Percentiles rank a stretch among this genome's conserved stretches.
Evolutionary conservation across 2,329 filamentous ascomycete genomes (phyloP).

Genomic region (Beauveria caledonica): DNA sequence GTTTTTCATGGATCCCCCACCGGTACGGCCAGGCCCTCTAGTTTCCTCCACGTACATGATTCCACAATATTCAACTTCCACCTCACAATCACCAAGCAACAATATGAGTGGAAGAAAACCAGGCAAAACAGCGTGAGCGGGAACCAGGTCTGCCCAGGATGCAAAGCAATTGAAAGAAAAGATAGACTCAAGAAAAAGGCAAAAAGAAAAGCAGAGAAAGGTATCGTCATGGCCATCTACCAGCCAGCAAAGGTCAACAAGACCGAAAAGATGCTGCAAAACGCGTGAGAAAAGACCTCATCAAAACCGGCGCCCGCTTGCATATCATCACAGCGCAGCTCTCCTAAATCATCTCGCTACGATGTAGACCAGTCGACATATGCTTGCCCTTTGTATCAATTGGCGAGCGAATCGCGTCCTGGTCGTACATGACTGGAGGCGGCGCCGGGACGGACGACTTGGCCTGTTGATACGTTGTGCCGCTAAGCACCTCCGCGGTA

Average conservation of each 20-base stretch:
- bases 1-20: background rate
- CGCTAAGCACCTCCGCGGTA: background rate
- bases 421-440: constrained; percentile 32
- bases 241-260: background rate
- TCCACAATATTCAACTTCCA: background rate
- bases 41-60: background rate
- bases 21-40: background rate
- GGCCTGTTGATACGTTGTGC: constrained; percentile 1
- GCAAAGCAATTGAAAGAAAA: constrained; percentile 10
- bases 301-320: background rate
- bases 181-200: constrained; percentile 1
- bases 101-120: background rate
- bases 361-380: constrained; percentile 42
- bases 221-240: constrained; percentile 8
- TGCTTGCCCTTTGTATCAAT: constrained; percentile 27
- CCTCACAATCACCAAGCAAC: background rate
- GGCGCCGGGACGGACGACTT: constrained; percentile 12
- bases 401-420: constrained; percentile 26
- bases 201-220: background rate
- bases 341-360: constrained; percentile 47
- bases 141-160: background rate
- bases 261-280: background rate
- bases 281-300: background rate
- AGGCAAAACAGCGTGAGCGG: background rate
- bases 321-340: background rate